Percentiles rank a stretch among this genome's conserved stretches.
Conservation (phyloP, 129 eudicot genomes). For the Arctium minus region DNA sequence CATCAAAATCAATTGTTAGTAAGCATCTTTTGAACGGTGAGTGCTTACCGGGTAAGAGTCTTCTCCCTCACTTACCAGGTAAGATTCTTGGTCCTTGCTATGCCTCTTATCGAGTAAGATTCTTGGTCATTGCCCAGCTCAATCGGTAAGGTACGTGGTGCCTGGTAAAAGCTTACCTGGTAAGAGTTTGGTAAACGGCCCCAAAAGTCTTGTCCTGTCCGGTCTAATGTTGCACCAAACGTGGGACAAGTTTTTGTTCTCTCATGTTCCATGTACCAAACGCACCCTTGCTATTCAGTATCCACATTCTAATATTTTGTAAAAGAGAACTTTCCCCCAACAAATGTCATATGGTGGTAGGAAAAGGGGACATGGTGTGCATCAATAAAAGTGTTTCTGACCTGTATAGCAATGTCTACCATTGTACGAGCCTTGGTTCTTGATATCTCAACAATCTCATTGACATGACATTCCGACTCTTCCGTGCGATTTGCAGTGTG, state of each 20-base stretch:
- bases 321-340: neutral
- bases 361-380: neutral
- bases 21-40: too few relatives aligned
- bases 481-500: slow-evolving; percentile 38
- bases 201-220: too few relatives aligned
- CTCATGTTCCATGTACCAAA: neutral
- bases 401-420: slow-evolving; percentile 90
- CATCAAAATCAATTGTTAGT: too few relatives aligned
- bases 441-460: slow-evolving; percentile 80
- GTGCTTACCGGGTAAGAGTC: too few relatives aligned
- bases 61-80: too few relatives aligned
- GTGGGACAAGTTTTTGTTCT: neutral
- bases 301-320: neutral
- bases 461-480: slow-evolving; percentile 53
- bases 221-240: too few relatives aligned
- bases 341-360: neutral
- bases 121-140: too few relatives aligned
- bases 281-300: neutral
- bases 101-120: too few relatives aligned
- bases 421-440: slow-evolving; percentile 67
- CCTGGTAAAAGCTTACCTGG: too few relatives aligned
- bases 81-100: too few relatives aligned
- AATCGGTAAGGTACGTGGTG: too few relatives aligned
- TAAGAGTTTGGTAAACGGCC: too few relatives aligned
- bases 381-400: slow-evolving; percentile 15